Evolutionary conservation across 495 filamentous ascomycete species (phyloP), one percentile per base, ranked within the genome.

Genomic region (Xylaria nigripes): DNA sequence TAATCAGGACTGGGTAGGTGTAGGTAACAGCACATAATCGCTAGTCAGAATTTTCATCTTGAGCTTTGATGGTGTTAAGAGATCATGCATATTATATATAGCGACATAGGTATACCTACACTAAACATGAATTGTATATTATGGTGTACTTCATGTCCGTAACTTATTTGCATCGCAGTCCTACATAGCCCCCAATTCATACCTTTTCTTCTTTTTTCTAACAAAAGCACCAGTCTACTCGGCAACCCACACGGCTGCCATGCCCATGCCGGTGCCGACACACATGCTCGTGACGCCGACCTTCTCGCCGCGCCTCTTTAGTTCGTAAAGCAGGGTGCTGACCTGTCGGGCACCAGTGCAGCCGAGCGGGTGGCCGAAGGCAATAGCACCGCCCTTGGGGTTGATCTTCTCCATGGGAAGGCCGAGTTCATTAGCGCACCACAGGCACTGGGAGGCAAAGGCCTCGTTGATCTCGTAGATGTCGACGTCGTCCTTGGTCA

Each of bases 391-490:
- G 50, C 93, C 93, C 79, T 96, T 96, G 40, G 92, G 93, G 76
- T 98, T 98, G 61, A 97, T 80, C 80, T 95, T 95, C 58, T 81
- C 78, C 59, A 70, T 50, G 56, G 89, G 86, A 43, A 98, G 63
- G 24, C 85, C 86, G 16, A 98, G 82, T 77, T 96, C 87, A 64
- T 90, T 85, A 44, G 84, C 77, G 73, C 94, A 98, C 86, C 86
- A 96, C 46, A 98, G 73, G 64, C 90, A 96, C 78, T 98, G 93
- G 50, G 80, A 85, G 15, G 93, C 93, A 68, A 98, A 98, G 7
- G 93, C 93, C 81, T 98, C 93, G 78, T 98, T 98, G 79, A 98
- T 97, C 82, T 98, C 93, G 67, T 79, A 98, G 66, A 97, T 87
- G 69, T 96, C 94, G 32, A 98, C 89, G 57, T 97, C 93, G 44